A percentile compares a stretch with the other conserved stretches of the same genome.
Conservation (phyloP, 768 basidiomycete genomes). For the Punctularia strigosozonata region DNA sequence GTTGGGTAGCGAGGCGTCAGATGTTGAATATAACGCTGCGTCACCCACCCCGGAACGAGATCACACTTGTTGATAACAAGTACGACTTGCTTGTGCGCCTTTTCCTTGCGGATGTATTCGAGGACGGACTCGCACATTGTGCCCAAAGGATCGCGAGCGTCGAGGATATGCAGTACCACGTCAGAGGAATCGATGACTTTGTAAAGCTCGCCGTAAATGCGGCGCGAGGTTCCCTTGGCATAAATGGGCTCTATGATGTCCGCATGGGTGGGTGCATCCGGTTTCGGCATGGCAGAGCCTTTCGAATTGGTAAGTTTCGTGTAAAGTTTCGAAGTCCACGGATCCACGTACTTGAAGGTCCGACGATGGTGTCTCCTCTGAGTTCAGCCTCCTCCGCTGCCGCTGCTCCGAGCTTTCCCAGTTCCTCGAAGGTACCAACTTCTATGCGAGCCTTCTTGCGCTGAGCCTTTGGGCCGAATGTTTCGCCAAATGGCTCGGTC, state of each 20-base stretch:
- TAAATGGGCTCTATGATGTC: conserved; percentile 86
- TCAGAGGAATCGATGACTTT: conserved; percentile 99
- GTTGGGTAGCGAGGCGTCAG: conserved; percentile 92
- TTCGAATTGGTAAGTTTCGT: no score
- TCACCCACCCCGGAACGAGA: conserved; percentile 97
- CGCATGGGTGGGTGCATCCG: conserved; percentile 38
- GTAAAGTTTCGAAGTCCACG: no score
- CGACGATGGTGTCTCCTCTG: no score
- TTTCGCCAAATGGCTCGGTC: conserved; percentile 89
- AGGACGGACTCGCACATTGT: conserved; percentile 92
- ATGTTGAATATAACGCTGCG: conserved; percentile 90
- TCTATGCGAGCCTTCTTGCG: conserved; percentile 82
- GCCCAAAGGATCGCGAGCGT: conserved; percentile 91
- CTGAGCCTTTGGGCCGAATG: conserved; percentile 93
- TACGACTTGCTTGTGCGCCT: conserved; percentile 94
- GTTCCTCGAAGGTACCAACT: conserved; percentile 87
- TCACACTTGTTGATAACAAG: conserved; percentile 98
- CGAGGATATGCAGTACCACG: conserved; percentile 88
- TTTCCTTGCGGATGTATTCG: conserved; percentile 90
- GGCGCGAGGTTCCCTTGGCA: conserved; percentile 86
- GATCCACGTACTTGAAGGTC: no score
- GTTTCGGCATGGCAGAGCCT: no score
- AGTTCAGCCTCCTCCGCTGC: conserved; percentile 46
- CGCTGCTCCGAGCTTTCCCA: conserved; percentile 51
- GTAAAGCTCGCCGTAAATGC: conserved; percentile 97